These are phyloP conservation scores for Colletotrichum nymphaeae DNA, from an alignment of 2,329 filamentous ascomycete genomes.

Conservation along the genomic window DNA sequence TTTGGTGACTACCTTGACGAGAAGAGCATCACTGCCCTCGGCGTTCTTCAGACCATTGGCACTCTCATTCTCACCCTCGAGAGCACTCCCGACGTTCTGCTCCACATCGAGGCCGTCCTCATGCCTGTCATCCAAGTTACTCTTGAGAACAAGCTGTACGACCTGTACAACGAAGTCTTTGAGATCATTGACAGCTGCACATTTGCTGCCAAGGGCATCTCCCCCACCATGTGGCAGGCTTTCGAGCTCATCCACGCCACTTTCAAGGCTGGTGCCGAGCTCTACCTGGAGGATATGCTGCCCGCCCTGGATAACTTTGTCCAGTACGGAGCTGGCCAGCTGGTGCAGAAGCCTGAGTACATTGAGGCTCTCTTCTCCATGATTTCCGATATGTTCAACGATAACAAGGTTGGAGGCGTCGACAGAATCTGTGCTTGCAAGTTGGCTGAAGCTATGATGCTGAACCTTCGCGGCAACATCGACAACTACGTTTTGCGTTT, in stretches of 20 bases:
- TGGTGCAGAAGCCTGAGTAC: constrained; percentile 87
- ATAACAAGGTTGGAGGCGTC: constrained; percentile 91
- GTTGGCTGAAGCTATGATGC: constrained; percentile 95
- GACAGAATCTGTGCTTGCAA: constrained; percentile 98
- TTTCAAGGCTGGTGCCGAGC: constrained; percentile 95
- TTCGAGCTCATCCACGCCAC: constrained; percentile 97
- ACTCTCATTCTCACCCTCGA: constrained; percentile 96
- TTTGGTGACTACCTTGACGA: constrained; percentile 96
- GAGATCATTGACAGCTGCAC: constrained; percentile 99
- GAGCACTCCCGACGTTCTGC: constrained; percentile 93
- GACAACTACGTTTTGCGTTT: constrained; percentile 92
- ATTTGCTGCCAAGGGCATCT: constrained; percentile 95
- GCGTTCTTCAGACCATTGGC: constrained; percentile 96
- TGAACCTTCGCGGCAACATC: constrained; percentile 89
- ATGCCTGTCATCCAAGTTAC: constrained; percentile 98
- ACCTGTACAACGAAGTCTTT: constrained; percentile 97
- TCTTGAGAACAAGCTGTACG: constrained; percentile 96
- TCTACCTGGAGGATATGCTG: constrained; percentile 99
- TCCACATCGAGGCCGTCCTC: constrained; percentile 93
- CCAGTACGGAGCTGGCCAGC: constrained; percentile 84
- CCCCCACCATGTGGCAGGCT: constrained; percentile 97
- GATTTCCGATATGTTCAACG: constrained; percentile 94
- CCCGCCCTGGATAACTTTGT: constrained; percentile 98
- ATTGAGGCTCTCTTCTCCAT: constrained; percentile 91
- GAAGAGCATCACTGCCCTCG: constrained; percentile 97